Conservation (phyloP, 805 yeast genomes). For the Metschnikowia baotianmanensis region DNA sequence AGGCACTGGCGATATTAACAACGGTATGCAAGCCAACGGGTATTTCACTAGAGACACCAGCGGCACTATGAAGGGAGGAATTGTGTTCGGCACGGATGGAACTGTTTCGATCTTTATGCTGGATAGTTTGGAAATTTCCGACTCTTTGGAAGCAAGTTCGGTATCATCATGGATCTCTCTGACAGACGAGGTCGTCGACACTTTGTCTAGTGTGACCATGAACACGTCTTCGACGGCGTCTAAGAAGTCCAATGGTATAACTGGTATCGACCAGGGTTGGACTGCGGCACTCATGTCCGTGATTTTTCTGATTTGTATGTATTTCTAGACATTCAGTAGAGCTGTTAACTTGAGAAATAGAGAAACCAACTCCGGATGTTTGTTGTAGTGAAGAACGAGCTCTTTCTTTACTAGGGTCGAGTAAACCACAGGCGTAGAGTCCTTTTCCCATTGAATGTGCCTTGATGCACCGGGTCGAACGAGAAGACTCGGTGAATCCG, state of each 20-base stretch:
- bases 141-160: conserved; percentile 42
- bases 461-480: conserved; percentile 1
- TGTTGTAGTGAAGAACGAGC: conserved; percentile 16
- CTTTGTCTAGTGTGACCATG: conserved; percentile 27
- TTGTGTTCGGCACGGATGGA: conserved; percentile 61
- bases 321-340: conserved; percentile 7
- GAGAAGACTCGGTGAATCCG: neutral
- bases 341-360: conserved; percentile 5
- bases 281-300: conserved; percentile 10
- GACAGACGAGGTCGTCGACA: conserved; percentile 26
- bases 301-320: conserved; percentile 15
- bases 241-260: conserved; percentile 23
- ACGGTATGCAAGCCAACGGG: conserved; percentile 58
- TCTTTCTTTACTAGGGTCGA: conserved; percentile 14
- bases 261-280: conserved; percentile 13
- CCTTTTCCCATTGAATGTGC: neutral
- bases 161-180: conserved; percentile 47
- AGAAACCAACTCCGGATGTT: conserved; percentile 14
- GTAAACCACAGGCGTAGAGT: conserved; percentile 17
- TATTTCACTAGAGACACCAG: conserved; percentile 53
- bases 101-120: conserved; percentile 60
- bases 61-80: conserved; percentile 66
- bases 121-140: conserved; percentile 49
- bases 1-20: conserved; percentile 59
- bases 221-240: conserved; percentile 22